Percentiles rank a stretch among this genome's conserved stretches.
These are phyloP conservation scores for Cercospora sp. DNA, from an alignment of 2,329 filamentous ascomycete genomes.

Conservation along the genomic window DNA sequence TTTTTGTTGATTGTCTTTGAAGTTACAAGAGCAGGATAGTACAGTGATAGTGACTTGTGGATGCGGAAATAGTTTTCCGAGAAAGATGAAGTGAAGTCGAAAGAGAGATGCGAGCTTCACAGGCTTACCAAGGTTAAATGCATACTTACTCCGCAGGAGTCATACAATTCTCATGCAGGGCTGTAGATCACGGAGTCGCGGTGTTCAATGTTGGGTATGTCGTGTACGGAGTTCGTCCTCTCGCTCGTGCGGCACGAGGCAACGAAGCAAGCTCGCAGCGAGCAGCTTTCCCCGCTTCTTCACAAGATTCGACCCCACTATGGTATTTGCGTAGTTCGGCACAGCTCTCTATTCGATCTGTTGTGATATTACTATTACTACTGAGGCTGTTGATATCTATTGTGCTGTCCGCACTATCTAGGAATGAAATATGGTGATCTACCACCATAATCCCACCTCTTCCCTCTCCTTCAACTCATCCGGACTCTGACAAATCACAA, in stretches of 20 bases:
- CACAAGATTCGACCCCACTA: background rate
- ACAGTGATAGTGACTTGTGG: too few species aligned
- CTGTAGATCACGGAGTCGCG: background rate
- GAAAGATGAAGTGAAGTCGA: background rate
- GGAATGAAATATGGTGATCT: too few species aligned
- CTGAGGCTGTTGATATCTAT: too few species aligned
- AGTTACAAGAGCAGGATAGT: too few species aligned
- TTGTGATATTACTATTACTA: background rate
- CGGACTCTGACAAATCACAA: slow-evolving; percentile 10
- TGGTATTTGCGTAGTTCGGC: background rate
- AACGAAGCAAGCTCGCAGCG: background rate
- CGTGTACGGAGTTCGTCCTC: background rate
- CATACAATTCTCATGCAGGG: background rate
- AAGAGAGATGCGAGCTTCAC: background rate
- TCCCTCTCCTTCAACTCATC: background rate
- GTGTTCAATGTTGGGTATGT: background rate
- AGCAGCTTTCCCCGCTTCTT: background rate
- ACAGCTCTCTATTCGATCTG: background rate
- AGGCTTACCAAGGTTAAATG: background rate
- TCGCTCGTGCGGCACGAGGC: background rate
- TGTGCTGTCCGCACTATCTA: too few species aligned
- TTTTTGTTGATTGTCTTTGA: too few species aligned
- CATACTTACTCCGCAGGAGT: background rate
- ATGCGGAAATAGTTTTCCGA: background rate
- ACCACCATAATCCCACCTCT: background rate